Evolutionary conservation across 345 rosid genomes (phyloP).

Genomic region (Brassica napus): Da-Ae NC_063447.1:14909001-14909500

Average conservation of each 20-base stretch:
- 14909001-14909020: slow-evolving; percentile 82
- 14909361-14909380: slow-evolving; percentile 94
- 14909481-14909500: slow-evolving; percentile 88
- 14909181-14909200: too few relatives aligned
- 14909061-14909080: slow-evolving; percentile 44
- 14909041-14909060: slow-evolving; percentile 89
- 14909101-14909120: too few relatives aligned
- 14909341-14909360: slow-evolving; percentile 96
- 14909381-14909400: slow-evolving; percentile 92
- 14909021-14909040: slow-evolving; percentile 84
- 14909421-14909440: slow-evolving; percentile 92
- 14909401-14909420: slow-evolving; percentile 99
- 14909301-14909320: slow-evolving; percentile 7
- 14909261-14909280: background rate
- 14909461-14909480: slow-evolving; percentile 80
- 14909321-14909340: slow-evolving; percentile 94
- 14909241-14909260: too few relatives aligned
- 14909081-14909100: slow-evolving; percentile 20
- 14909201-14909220: too few relatives aligned
- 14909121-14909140: too few relatives aligned
- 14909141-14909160: too few relatives aligned
- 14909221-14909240: too few relatives aligned
- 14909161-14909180: too few relatives aligned
- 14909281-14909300: background rate
- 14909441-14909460: slow-evolving; percentile 88